These are phyloP conservation scores for Aspergillus jensenii DNA, from an alignment of 2,329 filamentous ascomycete genomes.

Conservation along the genomic window DNA sequence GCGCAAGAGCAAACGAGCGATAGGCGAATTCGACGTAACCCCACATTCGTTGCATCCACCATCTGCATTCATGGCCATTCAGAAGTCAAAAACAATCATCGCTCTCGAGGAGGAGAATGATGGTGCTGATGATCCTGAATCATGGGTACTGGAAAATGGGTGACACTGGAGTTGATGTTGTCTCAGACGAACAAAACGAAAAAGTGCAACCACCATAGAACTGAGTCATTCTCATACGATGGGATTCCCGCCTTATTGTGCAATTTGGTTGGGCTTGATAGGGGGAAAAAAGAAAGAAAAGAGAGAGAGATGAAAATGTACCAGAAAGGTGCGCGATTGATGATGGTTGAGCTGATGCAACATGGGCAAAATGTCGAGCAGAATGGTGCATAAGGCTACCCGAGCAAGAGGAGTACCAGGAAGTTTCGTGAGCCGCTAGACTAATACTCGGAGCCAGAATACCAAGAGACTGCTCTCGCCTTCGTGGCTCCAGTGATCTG, in stretches of 20 bases:
- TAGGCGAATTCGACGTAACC: constrained; percentile 24
- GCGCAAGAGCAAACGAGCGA: constrained; percentile 18
- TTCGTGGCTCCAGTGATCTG: neutral
- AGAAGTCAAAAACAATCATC: neutral
- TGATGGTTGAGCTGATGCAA: constrained; percentile 6
- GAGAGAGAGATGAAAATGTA: neutral
- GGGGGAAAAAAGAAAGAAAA: neutral
- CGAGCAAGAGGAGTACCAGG: constrained; percentile 1
- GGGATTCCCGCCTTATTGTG: neutral
- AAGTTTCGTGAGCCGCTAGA: constrained; percentile 6
- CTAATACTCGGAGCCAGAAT: neutral
- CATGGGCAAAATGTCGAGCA: constrained; percentile 17
- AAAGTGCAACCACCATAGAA: neutral
- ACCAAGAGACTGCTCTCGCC: neutral
- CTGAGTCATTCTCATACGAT: neutral
- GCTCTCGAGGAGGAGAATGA: neutral
- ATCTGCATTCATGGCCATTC: constrained; percentile 5
- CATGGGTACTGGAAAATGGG: neutral
- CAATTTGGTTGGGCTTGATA: neutral
- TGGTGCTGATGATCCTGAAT: neutral
- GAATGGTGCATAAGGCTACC: constrained; percentile 18
- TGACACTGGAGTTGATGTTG: neutral
- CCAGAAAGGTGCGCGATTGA: neutral
- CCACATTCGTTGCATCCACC: constrained; percentile 22
- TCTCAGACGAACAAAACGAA: neutral